Evolutionary conservation across 2,329 filamentous ascomycete species (phyloP).

Genomic region (Calonectria ilicicola): DNA sequence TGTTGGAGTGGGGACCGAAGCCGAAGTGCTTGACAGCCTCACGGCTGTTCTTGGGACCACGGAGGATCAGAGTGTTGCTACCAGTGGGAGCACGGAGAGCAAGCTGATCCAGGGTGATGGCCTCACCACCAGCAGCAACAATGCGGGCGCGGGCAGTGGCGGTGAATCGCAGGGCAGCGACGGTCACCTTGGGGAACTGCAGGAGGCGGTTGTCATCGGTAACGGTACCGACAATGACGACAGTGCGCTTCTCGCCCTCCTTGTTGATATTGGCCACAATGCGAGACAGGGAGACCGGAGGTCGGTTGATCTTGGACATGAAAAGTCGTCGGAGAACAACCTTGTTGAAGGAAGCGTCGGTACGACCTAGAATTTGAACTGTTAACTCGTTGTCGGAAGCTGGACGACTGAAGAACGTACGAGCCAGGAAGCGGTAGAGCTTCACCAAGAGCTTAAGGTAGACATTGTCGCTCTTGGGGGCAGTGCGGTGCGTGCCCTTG

Average conservation of each 20-base stretch:
- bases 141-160: slow-evolving; percentile 95
- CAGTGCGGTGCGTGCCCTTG: slow-evolving; percentile 85
- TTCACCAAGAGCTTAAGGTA: slow-evolving; percentile 98
- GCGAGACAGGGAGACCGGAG: slow-evolving; percentile 93
- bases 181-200: slow-evolving; percentile 88
- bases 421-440: slow-evolving; percentile 96
- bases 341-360: slow-evolving; percentile 98
- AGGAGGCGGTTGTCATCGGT: slow-evolving; percentile 98
- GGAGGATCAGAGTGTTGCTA: slow-evolving; percentile 95
- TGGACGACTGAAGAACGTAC: slow-evolving; percentile 70
- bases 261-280: slow-evolving; percentile 79
- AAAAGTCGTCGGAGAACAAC: slow-evolving; percentile 96
- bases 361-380: slow-evolving; percentile 74
- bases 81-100: slow-evolving; percentile 95
- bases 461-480: slow-evolving; percentile 98
- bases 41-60: slow-evolving; percentile 97
- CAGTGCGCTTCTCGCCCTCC: slow-evolving; percentile 81
- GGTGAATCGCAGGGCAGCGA: slow-evolving; percentile 97
- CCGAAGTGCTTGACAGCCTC: slow-evolving; percentile 99
- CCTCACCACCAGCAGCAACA: slow-evolving; percentile 91
- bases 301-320: slow-evolving; percentile 98
- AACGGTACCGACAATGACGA: slow-evolving; percentile 94
- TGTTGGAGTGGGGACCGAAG: slow-evolving; percentile 97
- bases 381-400: slow-evolving; percentile 24
- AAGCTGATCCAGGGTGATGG: slow-evolving; percentile 96